These are phyloP conservation scores for Wickerhamomyces kurtzmanii DNA, from an alignment of 805 yeast species.

Conservation along the genomic window DNA sequence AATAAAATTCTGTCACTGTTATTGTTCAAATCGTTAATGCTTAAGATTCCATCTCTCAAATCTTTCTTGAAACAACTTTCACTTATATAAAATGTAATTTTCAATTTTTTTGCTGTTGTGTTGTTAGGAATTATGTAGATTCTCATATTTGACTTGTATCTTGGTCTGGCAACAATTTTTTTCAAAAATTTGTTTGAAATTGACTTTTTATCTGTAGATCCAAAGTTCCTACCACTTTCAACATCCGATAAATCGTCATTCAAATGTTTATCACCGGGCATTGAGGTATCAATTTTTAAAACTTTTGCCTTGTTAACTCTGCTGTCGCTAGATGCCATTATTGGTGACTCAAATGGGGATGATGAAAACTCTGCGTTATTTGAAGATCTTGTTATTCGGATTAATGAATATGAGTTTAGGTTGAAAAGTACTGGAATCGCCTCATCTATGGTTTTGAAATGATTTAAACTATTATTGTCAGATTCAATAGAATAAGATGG, in stretches of 20 bases:
- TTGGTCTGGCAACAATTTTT: constrained; percentile 48
- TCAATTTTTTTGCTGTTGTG: too few species aligned
- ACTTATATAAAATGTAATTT: too few species aligned
- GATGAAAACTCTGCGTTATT: constrained; percentile 35
- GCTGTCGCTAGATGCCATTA: too few species aligned
- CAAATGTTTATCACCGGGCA: constrained; percentile 38
- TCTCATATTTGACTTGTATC: constrained; percentile 55
- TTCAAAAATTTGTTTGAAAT: constrained; percentile 30
- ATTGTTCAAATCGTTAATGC: too few species aligned
- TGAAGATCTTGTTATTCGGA: constrained; percentile 46
- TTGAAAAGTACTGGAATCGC: constrained; percentile 35
- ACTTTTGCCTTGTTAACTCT: constrained; percentile 41
- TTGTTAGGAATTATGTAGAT: constrained; percentile 48
- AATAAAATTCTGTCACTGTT: too few species aligned
- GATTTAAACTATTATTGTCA: too few species aligned
- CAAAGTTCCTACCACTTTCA: constrained; percentile 10
- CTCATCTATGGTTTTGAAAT: constrained; percentile 32
- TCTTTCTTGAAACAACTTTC: too few species aligned
- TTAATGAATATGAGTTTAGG: constrained; percentile 29
- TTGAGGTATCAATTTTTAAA: constrained; percentile 43
- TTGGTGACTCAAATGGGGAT: too few species aligned
- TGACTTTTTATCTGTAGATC: not conserved
- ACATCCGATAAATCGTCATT: constrained; percentile 42
- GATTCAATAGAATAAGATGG: too few species aligned
- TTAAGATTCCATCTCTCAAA: too few species aligned